phyloP scores from a whole-genome alignment of 768 basidiomycete species.

The Tricholoma saponaceum region DNA sequence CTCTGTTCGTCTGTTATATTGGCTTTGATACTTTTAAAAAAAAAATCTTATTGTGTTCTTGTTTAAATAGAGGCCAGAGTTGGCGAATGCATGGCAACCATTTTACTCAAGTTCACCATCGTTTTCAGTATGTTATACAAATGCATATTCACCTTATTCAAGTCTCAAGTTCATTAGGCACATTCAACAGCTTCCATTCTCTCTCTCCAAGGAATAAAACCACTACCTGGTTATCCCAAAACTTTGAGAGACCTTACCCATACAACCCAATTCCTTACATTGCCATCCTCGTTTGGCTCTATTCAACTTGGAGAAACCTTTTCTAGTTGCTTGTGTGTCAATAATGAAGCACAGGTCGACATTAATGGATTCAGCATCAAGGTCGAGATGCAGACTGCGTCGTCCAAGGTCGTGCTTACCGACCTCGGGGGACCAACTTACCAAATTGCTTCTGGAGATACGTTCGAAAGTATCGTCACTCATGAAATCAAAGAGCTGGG shows the following conservation, averaged over 20 bases:
- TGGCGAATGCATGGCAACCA: conserved; percentile 78
- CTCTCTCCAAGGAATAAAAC: conserved; percentile 69
- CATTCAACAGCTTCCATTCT: conserved; percentile 75
- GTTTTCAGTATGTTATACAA: conserved; percentile 50
- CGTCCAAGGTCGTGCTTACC: conserved; percentile 55
- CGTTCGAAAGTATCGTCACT: conserved; percentile 63
- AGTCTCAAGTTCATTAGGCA: conserved; percentile 29
- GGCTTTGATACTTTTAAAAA: neutral
- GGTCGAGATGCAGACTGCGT: conserved; percentile 85
- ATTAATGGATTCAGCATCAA: conserved; percentile 62
- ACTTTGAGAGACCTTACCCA: conserved; percentile 80
- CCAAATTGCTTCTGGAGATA: conserved; percentile 50
- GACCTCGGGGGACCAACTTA: conserved; percentile 58
- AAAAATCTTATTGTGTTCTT: neutral
- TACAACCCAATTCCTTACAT: conserved; percentile 71
- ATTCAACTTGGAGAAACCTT: conserved; percentile 92
- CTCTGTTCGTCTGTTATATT: conserved; percentile 53
- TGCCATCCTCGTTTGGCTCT: conserved; percentile 80
- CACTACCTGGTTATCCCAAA: conserved; percentile 74
- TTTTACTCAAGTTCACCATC: conserved; percentile 83
- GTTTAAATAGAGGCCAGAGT: conserved; percentile 64
- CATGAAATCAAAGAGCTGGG: conserved; percentile 95
- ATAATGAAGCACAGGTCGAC: conserved; percentile 66
- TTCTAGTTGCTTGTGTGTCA: conserved; percentile 74
- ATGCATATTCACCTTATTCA: neutral